Evolutionary conservation across 1,284 basidiomycete species (phyloP).

Genomic region (Jaminaea rosea): DNA sequence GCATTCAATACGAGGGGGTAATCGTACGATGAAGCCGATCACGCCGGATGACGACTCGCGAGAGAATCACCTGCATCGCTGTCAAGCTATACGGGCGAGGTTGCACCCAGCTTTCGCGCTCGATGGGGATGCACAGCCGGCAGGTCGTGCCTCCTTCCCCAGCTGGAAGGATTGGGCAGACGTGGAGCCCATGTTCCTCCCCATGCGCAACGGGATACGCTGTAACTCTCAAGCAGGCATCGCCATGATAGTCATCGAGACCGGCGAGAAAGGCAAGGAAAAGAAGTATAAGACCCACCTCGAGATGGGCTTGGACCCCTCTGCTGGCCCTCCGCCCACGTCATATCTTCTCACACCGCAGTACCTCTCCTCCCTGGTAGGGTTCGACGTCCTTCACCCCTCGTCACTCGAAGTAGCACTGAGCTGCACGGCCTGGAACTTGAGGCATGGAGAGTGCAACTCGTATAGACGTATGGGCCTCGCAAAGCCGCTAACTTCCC

Average conservation of each 20-base stretch:
- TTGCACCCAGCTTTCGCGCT: slow-evolving; percentile 23
- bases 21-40: slow-evolving; percentile 10
- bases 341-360: slow-evolving; percentile 12
- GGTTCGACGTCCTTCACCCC: slow-evolving; percentile 15
- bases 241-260: slow-evolving; percentile 15
- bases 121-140: slow-evolving; percentile 15
- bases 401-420: slow-evolving; percentile 12
- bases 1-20: slow-evolving; percentile 3
- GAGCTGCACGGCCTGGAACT: slow-evolving; percentile 20
- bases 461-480: not conserved
- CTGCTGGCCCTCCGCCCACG: slow-evolving; percentile 2
- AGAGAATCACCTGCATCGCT: slow-evolving; percentile 22
- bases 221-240: slow-evolving; percentile 17
- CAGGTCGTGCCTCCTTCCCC: not conserved
- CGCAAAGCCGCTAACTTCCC: not conserved
- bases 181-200: slow-evolving; percentile 13
- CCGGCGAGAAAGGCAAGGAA: slow-evolving; percentile 11
- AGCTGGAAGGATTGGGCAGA: slow-evolving; percentile 16
- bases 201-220: slow-evolving; percentile 10
- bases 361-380: slow-evolving; percentile 12
- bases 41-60: slow-evolving; percentile 15
- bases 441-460: slow-evolving; percentile 16
- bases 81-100: slow-evolving; percentile 20
- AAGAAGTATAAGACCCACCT: slow-evolving; percentile 18
- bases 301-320: slow-evolving; percentile 12